Evolutionary conservation across 2,329 filamentous ascomycete species (phyloP).

Genomic region (Aspergillus latus): DNA sequence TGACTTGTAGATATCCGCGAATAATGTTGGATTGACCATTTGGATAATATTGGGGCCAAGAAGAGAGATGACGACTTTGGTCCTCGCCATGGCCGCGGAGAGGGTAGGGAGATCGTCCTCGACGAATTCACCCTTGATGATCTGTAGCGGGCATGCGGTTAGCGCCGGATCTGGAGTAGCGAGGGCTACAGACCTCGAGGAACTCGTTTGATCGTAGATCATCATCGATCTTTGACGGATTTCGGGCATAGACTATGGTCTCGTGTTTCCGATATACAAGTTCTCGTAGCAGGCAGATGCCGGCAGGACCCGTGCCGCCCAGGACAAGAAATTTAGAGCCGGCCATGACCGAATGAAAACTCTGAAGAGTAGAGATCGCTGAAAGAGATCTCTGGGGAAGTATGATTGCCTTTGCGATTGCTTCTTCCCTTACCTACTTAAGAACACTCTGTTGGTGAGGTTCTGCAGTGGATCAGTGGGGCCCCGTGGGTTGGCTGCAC

Average conservation of each 20-base stretch:
- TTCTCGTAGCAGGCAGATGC: slow-evolving; percentile 7
- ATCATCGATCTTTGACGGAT: slow-evolving; percentile 6
- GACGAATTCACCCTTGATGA: slow-evolving; percentile 3
- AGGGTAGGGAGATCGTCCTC: background rate
- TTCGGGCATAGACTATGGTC: slow-evolving; percentile 5
- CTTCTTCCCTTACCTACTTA: too few species aligned
- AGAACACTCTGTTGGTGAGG: too few species aligned
- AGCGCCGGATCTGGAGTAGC: background rate
- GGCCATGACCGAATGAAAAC: background rate
- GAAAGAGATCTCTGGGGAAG: too few species aligned
- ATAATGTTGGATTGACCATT: background rate
- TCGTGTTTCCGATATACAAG: slow-evolving; percentile 2
- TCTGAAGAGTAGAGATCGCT: too few species aligned
- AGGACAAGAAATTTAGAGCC: slow-evolving; percentile 6
- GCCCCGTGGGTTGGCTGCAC: too few species aligned
- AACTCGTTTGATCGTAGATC: background rate
- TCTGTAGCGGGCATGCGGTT: background rate
- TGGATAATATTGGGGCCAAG: background rate
- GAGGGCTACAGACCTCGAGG: background rate
- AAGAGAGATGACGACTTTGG: slow-evolving; percentile 1
- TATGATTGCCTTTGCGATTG: too few species aligned
- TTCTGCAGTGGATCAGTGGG: too few species aligned
- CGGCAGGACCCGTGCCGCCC: slow-evolving; percentile 7
- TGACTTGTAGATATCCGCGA: background rate
- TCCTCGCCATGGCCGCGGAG: slow-evolving; percentile 1